Conservation (phyloP, 495 filamentous ascomycete species). For the Zalerion maritima region DNA sequence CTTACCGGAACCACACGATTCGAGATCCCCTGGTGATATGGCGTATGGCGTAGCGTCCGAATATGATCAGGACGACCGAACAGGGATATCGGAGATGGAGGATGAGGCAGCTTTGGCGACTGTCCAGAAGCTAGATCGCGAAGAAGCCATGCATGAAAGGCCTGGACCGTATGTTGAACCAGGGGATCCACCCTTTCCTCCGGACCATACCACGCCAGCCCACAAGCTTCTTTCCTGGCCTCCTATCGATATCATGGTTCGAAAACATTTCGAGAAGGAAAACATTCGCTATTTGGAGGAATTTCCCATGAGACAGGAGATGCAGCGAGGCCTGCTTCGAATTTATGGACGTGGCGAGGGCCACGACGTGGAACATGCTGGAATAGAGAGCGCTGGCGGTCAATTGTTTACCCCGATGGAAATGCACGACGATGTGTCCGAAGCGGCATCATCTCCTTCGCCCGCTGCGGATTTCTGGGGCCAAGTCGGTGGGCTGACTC, state of each 20-base stretch:
- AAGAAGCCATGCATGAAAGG: no score
- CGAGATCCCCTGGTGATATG: no score
- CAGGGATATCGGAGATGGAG: no score
- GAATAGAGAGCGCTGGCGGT: no score
- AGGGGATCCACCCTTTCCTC: constrained; percentile 50
- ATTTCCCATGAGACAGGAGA: constrained; percentile 55
- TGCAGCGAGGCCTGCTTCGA: constrained; percentile 57
- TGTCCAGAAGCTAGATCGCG: no score
- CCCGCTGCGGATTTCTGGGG: constrained; percentile 31
- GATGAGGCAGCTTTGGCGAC: no score
- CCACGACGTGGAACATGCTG: constrained; percentile 28
- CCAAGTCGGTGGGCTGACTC: constrained; percentile 31
- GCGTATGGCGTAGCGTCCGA: no score
- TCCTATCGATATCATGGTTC: constrained; percentile 43
- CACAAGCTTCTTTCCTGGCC: constrained; percentile 62
- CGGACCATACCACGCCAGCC: constrained; percentile 69
- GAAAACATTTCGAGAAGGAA: constrained; percentile 24
- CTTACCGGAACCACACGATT: no score
- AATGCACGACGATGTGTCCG: constrained; percentile 12
- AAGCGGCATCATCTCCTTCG: constrained; percentile 26
- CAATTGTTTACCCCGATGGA: constrained; percentile 6
- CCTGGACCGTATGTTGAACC: constrained; percentile 30
- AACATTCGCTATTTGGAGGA: constrained; percentile 48
- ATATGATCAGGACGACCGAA: no score
- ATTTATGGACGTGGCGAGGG: constrained; percentile 71